These are phyloP conservation scores for Stenocarpella maydis DNA, from an alignment of 2,329 filamentous ascomycete species.

Conservation along the genomic window DNA sequence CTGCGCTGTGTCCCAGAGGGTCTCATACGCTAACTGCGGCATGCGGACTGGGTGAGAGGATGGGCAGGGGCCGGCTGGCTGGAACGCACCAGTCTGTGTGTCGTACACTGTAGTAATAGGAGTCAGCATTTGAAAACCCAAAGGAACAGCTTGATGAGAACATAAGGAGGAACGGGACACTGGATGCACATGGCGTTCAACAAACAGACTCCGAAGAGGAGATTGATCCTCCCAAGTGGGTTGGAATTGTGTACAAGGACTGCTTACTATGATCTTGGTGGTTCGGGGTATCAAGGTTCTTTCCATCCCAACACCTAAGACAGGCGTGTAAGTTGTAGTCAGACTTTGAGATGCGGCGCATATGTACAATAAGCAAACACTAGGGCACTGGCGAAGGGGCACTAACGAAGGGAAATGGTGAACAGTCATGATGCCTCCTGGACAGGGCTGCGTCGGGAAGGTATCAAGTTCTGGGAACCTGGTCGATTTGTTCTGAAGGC, in stretches of 20 bases:
- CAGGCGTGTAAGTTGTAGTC: not conserved
- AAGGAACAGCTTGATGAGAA: no score
- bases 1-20: conserved; percentile 52
- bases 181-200: no score
- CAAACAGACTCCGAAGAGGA: no score
- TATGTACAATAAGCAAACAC: not conserved
- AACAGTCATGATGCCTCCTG: conserved; percentile 54
- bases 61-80: conserved; percentile 40
- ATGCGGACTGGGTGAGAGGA: conserved; percentile 44
- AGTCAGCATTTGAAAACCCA: no score
- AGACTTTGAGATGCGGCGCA: rapidly evolving
- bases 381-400: not conserved
- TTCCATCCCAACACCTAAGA: conserved; percentile 66
- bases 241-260: no score
- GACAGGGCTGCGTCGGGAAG: conserved; percentile 50
- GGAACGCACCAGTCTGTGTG: conserved; percentile 40
- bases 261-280: conserved; percentile 48
- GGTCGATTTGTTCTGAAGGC: conserved; percentile 49
- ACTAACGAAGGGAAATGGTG: conserved; percentile 48
- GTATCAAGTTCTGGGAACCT: conserved; percentile 50
- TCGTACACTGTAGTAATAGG: conserved; percentile 37
- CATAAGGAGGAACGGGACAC: no score
- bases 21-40: conserved; percentile 51
- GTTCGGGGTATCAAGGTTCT: conserved; percentile 60
- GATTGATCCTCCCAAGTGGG: no score